Evolutionary conservation across 352 stramenopile species (phyloP).

Genomic region (Phytophthora ramorum): DNA sequence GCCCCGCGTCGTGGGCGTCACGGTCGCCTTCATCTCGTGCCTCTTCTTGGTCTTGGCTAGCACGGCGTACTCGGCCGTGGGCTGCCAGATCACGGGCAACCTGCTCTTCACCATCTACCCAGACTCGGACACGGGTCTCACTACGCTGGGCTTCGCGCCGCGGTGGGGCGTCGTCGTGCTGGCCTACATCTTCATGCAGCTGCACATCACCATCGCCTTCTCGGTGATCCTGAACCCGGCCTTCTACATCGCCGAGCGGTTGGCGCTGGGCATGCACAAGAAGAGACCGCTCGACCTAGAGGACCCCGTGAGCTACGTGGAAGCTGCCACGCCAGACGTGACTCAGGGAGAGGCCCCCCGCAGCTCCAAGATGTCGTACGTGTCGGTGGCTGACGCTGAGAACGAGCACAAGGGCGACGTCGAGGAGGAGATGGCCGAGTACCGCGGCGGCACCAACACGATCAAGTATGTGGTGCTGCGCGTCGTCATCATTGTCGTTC

Average conservation of each 20-base stretch:
- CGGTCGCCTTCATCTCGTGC: constrained; percentile 28
- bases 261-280: constrained; percentile 28
- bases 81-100: constrained; percentile 58
- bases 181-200: constrained; percentile 18
- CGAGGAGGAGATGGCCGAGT: constrained; percentile 30
- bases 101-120: constrained; percentile 56
- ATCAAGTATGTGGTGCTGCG: constrained; percentile 32
- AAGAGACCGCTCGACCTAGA: constrained; percentile 16
- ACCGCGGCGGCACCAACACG: constrained; percentile 22
- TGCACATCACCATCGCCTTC: constrained; percentile 29
- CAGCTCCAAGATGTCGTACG: constrained; percentile 34
- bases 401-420: constrained; percentile 26
- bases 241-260: constrained; percentile 28
- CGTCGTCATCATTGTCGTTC: constrained; percentile 20
- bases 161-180: constrained; percentile 4
- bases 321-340: constrained; percentile 19
- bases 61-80: constrained; percentile 45
- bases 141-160: constrained; percentile 44
- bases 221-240: constrained; percentile 27
- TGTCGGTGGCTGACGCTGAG: constrained; percentile 29
- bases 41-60: constrained; percentile 40
- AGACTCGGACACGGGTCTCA: constrained; percentile 26
- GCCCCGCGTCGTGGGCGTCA: constrained; percentile 8
- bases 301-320: constrained; percentile 21
- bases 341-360: constrained; percentile 11